Evolutionary conservation across 1,284 basidiomycete genomes (phyloP), one percentile per base, ranked within the genome.

Genomic region (Phaffia rhodozyma): DNA sequence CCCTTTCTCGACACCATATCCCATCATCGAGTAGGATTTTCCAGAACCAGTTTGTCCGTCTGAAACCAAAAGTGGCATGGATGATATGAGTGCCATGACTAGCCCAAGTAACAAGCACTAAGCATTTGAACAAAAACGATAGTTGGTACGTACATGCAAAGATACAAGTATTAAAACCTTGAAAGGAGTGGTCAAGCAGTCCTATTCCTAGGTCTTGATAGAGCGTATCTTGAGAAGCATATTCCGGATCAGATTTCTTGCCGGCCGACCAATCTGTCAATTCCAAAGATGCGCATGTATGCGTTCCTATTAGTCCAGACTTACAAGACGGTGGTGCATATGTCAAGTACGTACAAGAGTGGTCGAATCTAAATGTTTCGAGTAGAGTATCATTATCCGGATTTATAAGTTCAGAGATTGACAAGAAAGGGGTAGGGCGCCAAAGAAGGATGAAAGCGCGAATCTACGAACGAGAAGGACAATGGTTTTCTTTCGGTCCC

Each of bases 81-180:
- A 49, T 54, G 32, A 65, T 47, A 51, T 64, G 51, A 56, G 34
- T 55, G 62, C 23, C 66, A 64, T 20, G 18, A 57, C 34, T 43
- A 11, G 16, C 16, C 13, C 38, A 43, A 43, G 5, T 11, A 11
- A 16, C 2, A 43, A 7, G 13, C 38, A 16, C 38, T 43, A 11
- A 2, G 7, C 5, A 43, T 5, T 43, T 43, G 38, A 16, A 43
- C 5, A 16, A 11, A 43, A 52, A 4, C 9, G 50, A 21, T 27
- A 6, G 3, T 11, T 16, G 38, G 2, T 23, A 86, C 91, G 82
- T 78, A 96, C 91, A 94, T 75, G 92, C 91, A 75, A 97, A 81
- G 76, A 96, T 94, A 82, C 91, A 94, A 61, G 92, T 91, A 80
- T 98, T 97, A 79, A 97, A 98, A 29, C 94, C 96, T 57, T 88